phyloP scores from a whole-genome alignment of 345 rosid genomes.

The Mercurialis annua region DNA sequence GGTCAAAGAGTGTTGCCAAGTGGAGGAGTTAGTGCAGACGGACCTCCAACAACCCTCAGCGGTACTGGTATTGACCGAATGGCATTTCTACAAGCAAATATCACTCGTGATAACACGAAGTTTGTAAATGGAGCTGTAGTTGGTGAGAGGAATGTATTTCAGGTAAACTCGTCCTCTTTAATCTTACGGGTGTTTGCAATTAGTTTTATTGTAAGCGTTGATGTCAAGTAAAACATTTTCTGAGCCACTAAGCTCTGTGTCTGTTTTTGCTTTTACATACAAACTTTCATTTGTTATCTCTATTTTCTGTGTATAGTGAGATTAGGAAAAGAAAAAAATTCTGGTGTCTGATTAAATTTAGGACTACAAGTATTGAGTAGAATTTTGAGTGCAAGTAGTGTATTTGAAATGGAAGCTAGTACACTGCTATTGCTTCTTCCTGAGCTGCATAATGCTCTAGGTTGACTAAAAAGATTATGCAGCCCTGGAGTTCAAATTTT shows the following conservation, averaged over 20 bases:
- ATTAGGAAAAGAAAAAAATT: not conserved
- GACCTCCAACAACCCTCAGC: conserved; percentile 98
- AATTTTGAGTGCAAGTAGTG: not conserved
- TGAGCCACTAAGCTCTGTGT: not conserved
- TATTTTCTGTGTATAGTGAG: not conserved
- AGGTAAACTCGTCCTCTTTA: conserved; percentile 47
- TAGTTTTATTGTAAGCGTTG: not conserved
- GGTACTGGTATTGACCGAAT: conserved; percentile 91
- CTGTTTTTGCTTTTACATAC: not conserved
- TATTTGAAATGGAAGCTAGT: not conserved
- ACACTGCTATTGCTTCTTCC: not conserved
- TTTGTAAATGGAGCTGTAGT: conserved; percentile 94
- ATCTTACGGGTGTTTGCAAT: not conserved
- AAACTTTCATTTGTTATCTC: not conserved
- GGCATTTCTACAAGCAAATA: conserved; percentile 91
- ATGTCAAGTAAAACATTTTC: not conserved
- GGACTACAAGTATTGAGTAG: not conserved
- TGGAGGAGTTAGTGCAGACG: conserved; percentile 98
- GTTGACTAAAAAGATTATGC: not conserved
- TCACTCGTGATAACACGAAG: conserved; percentile 95
- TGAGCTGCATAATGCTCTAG: not conserved
- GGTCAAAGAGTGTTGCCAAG: conserved; percentile 95
- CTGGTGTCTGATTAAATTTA: not conserved
- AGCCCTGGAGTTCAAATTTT: not conserved
- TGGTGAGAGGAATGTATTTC: conserved; percentile 94